A percentile compares a stretch with the other conserved stretches of the same genome.
These are phyloP conservation scores for Salix exigua DNA, from an alignment of 345 rosid species.

Conservation along the genomic window DNA sequence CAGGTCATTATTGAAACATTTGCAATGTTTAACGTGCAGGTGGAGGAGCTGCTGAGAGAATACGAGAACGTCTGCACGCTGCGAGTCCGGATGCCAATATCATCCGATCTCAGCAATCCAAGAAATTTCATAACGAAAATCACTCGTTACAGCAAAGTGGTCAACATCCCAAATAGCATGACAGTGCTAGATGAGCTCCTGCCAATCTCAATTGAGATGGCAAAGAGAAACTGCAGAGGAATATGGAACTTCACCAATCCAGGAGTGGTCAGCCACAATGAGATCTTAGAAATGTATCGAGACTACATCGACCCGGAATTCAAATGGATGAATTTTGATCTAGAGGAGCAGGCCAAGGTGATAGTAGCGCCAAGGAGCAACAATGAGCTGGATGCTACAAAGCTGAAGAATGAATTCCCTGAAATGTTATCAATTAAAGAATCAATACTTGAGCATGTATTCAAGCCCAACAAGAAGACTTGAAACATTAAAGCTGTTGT, in stretches of 20 bases:
- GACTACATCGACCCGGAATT: constrained; percentile 41
- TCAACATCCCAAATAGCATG: constrained; percentile 62
- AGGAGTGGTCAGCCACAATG: constrained; percentile 55
- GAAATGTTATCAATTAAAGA: constrained; percentile 49
- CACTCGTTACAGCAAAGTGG: constrained; percentile 46
- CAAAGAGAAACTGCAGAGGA: constrained; percentile 49
- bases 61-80: constrained; percentile 55
- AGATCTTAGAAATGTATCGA: constrained; percentile 53
- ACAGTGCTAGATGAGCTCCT: constrained; percentile 58
- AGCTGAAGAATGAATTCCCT: constrained; percentile 53
- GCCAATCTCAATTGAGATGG: constrained; percentile 60
- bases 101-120: constrained; percentile 54
- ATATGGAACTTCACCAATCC: constrained; percentile 65
- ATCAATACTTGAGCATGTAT: constrained; percentile 47
- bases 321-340: constrained; percentile 42
- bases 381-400: constrained; percentile 53
- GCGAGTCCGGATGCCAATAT: constrained; percentile 56
- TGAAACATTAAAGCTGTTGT: not conserved
- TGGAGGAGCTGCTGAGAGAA: constrained; percentile 49
- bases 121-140: constrained; percentile 53
- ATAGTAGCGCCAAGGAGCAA: constrained; percentile 54
- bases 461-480: constrained; percentile 47
- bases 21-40: constrained; percentile 26
- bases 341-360: constrained; percentile 58
- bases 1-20: not conserved